Base-by-base conservation (phyloP, 305 asterid genomes). In the Salvia sclarea region DNA sequence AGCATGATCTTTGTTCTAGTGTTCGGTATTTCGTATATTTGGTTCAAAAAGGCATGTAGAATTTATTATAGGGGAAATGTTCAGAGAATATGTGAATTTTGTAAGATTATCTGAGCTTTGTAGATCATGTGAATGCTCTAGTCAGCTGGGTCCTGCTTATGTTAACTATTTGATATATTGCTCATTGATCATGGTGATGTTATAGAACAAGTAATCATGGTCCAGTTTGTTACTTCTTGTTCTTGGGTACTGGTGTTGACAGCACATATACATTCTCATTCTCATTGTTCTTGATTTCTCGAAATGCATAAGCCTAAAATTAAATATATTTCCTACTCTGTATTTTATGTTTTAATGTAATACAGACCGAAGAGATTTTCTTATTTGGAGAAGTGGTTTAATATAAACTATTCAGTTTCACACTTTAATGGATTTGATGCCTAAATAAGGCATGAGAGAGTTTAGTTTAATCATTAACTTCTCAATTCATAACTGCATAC, bases 381-480 rank as follows among this genome's bases (percentile, higher is more conserved):
- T 45, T 63, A 33, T 50, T 30, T 50, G 31, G 49, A 28, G 11
- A 30, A 17, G 30, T 64, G 66, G 17, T 52, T 61, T 17, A 60
- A 8, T 13, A 44, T 33, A 33, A 55, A 20, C 22, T 17, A 22
- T 47, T n/a, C n/a, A n/a, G n/a, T n/a, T n/a, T 12, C 0, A 13
- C 35, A 20, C 21, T 37, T n/a, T n/a, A 37, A 13, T 8, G 40
- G 16, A 8, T n/a, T 47, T 50, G 38, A 38, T 70, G 47, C 14
- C 9, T 44, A 38, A 24, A 50, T 49, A 30, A 52, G 61, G 16
- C 53, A 41, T 54, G 65, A 16, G 63, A 43, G 45, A 54, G 22
- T 53, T 52, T 31, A 38, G 33, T 65, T 43, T 60, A 47, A 40
- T 54, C 61, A 12, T 56, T 75, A 33, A 37, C 59, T 65, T 45